These are phyloP conservation scores for Phycomyces blakesleeanus DNA, from an alignment of 192 early-diverging fungal genomes.

Conservation along the genomic window DNA sequence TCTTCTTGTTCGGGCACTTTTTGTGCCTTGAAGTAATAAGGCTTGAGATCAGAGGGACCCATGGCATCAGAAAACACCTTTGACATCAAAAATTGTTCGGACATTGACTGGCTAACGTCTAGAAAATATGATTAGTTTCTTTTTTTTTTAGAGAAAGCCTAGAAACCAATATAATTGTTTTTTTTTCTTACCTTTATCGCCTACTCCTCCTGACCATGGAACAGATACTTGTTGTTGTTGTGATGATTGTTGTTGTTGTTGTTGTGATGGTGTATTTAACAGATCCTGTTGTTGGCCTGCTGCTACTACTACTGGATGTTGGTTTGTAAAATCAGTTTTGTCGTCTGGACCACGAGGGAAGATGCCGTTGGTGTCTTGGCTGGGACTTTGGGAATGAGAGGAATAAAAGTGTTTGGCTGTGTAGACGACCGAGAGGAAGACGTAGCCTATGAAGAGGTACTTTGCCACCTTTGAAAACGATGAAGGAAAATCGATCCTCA, in stretches of 20 bases:
- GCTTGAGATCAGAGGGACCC: constrained; percentile 50
- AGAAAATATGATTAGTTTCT: too few relatives aligned
- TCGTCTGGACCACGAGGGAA: constrained; percentile 5
- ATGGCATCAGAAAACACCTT: constrained; percentile 50
- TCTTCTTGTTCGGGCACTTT: constrained; percentile 39
- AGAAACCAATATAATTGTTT: too few relatives aligned
- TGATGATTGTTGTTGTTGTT: too few relatives aligned
- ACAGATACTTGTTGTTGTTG: too few relatives aligned
- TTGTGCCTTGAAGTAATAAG: constrained; percentile 50
- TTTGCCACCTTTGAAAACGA: constrained; percentile 1
- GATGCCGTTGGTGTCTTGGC: neutral
- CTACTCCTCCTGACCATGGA: too few relatives aligned
- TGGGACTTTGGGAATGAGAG: neutral
- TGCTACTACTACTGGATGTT: neutral
- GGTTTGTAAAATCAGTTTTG: neutral
- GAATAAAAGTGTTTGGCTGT: constrained; percentile 13
- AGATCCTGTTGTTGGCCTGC: too few relatives aligned
- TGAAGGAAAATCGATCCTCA: neutral
- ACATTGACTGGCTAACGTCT: neutral
- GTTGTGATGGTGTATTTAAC: too few relatives aligned
- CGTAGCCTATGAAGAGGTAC: constrained; percentile 7
- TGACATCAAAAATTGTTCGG: constrained; percentile 46
- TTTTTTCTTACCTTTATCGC: too few relatives aligned
- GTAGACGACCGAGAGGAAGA: constrained; percentile 5
- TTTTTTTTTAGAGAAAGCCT: too few relatives aligned